Conservation (phyloP, 805 yeast genomes). For the Suhomyces sp. region DNA sequence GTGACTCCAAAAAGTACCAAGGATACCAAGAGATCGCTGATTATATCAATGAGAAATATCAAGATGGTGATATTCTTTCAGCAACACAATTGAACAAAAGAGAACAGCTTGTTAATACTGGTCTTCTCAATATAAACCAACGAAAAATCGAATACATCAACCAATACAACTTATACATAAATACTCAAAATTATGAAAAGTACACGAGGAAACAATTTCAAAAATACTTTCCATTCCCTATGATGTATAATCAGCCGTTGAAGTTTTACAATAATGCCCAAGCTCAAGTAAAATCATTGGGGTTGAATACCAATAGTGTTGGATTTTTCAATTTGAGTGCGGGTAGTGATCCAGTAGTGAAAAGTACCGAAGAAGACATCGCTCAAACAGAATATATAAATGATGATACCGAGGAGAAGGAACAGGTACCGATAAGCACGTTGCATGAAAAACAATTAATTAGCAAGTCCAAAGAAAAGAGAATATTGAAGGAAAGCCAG, state of each 20-base stretch:
- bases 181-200: constrained; percentile 56
- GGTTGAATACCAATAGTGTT: constrained; percentile 24
- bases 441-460: constrained; percentile 39
- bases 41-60: constrained; percentile 25
- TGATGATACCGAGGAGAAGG: constrained; percentile 20
- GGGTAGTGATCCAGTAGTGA: constrained; percentile 6
- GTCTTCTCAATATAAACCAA: constrained; percentile 42
- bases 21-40: constrained; percentile 42
- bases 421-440: constrained; percentile 32
- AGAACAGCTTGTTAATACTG: constrained; percentile 42
- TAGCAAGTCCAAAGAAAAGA: constrained; percentile 32
- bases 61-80: constrained; percentile 18
- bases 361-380: too few species aligned
- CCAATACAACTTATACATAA: constrained; percentile 56
- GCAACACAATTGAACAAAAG: constrained; percentile 13
- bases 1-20: constrained; percentile 25
- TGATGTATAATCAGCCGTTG: constrained; percentile 70
- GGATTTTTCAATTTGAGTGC: constrained; percentile 30
- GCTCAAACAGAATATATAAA: constrained; percentile 33
- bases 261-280: constrained; percentile 40
- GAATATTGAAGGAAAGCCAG: constrained; percentile 29
- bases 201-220: constrained; percentile 58
- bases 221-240: constrained; percentile 62
- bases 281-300: constrained; percentile 30
- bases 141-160: constrained; percentile 48